These are phyloP conservation scores for Deinandra increscens DNA, from an alignment of 129 eudicot species.

Conservation along the genomic window DNA sequence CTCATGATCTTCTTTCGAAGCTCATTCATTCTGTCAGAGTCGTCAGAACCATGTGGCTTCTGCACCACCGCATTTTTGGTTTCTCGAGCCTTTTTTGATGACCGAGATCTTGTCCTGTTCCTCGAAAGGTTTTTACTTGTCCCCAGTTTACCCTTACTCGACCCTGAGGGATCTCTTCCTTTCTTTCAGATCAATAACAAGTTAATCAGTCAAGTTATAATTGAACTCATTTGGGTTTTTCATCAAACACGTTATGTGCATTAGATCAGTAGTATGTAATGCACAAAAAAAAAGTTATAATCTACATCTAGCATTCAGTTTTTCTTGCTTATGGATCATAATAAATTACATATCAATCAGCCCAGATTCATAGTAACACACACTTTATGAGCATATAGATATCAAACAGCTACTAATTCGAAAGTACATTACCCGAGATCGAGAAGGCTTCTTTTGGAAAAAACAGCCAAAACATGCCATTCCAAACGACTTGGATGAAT, in stretches of 20 bases:
- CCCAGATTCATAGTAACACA: neutral
- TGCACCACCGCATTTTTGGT: conserved; percentile 13
- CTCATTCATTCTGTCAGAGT: conserved; percentile 39
- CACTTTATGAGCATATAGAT: neutral
- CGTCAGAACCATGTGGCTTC: conserved; percentile 40
- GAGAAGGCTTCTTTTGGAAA: conserved; percentile 44
- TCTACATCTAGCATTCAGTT: neutral
- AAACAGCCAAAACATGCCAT: conserved; percentile 57
- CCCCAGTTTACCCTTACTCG: conserved; percentile 25
- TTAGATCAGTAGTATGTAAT: conserved; percentile 11
- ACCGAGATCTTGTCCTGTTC: conserved; percentile 20
- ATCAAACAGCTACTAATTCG: neutral
- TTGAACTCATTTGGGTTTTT: conserved; percentile 16
- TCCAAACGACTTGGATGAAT: conserved; percentile 19
- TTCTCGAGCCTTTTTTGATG: conserved; percentile 17
- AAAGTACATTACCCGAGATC: conserved; percentile 37
- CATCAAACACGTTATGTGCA: conserved; percentile 27
- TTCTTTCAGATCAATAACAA: conserved; percentile 29
- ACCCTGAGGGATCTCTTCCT: conserved; percentile 31
- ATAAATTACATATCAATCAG: neutral
- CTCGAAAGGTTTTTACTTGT: conserved; percentile 10
- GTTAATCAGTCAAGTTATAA: conserved; percentile 1
- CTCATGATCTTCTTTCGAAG: conserved; percentile 60
- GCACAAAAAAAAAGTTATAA: neutral
- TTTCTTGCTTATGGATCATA: conserved; percentile 4